Evolutionary conservation across 306 rosid species (phyloP).

Genomic region (Lagenaria siceraria): DNA sequence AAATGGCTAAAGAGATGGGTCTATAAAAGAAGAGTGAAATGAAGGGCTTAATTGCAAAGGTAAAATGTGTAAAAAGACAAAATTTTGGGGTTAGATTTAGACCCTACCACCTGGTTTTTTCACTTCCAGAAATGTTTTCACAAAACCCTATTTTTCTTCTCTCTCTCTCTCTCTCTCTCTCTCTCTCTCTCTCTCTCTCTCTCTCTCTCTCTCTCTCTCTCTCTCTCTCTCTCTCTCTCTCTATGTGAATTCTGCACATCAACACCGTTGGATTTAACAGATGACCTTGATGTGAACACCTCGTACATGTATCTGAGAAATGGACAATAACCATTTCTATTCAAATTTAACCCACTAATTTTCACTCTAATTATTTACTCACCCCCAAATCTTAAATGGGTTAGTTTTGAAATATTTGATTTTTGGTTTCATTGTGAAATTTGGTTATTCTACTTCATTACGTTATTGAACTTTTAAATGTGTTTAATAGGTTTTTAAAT

Average conservation of each 20-base stretch:
- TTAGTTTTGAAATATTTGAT: neutral
- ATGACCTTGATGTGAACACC: conserved; percentile 10
- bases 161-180: neutral
- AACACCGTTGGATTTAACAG: conserved; percentile 13
- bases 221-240: neutral
- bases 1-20: conserved; percentile 10
- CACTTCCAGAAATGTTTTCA: conserved; percentile 34
- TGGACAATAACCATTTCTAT: neutral
- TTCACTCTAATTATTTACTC: neutral
- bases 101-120: conserved; percentile 50
- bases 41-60: conserved; percentile 17
- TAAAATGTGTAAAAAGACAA: conserved; percentile 42
- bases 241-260: neutral
- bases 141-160: neutral
- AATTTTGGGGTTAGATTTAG: conserved; percentile 31
- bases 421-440: too few relatives aligned
- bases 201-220: too few relatives aligned
- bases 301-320: conserved; percentile 4
- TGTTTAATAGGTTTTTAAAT: neutral
- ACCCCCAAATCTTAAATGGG: neutral
- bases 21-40: conserved; percentile 29
- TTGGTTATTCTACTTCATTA: too few relatives aligned
- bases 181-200: neutral
- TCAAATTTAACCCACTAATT: neutral
- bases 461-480: neutral